Conservation (phyloP, 306 rosid species). For the Abrus pulchellus region DNA sequence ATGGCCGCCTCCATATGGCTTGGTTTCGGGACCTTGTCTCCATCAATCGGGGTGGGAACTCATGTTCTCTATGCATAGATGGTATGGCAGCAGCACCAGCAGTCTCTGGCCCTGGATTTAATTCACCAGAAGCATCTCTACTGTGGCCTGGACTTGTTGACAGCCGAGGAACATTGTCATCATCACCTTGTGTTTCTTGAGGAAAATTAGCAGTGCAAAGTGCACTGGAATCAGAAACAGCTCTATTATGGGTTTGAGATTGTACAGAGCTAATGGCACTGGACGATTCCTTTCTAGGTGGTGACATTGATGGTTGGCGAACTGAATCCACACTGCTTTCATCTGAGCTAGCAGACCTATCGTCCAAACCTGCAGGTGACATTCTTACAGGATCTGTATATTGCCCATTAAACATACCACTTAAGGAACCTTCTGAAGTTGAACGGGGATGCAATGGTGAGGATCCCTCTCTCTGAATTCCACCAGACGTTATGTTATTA, state of each 20-base stretch:
- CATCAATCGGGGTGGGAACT: slow-evolving; percentile 57
- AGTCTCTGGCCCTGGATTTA: slow-evolving; percentile 65
- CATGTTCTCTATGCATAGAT: slow-evolving; percentile 67
- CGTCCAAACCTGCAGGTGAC: slow-evolving; percentile 64
- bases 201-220: slow-evolving; percentile 57
- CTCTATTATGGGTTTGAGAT: slow-evolving; percentile 68
- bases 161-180: slow-evolving; percentile 56
- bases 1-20: slow-evolving; percentile 73
- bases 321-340: slow-evolving; percentile 65
- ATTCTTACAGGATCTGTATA: slow-evolving; percentile 61
- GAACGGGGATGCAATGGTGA: slow-evolving; percentile 87
- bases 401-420: slow-evolving; percentile 66
- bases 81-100: slow-evolving; percentile 50
- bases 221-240: slow-evolving; percentile 71
- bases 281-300: slow-evolving; percentile 67
- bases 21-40: slow-evolving; percentile 74
- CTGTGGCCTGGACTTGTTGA: slow-evolving; percentile 69
- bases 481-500: slow-evolving; percentile 59
- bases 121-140: slow-evolving; percentile 76
- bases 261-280: slow-evolving; percentile 58
- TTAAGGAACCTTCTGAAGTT: slow-evolving; percentile 76
- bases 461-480: slow-evolving; percentile 60
- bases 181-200: slow-evolving; percentile 69
- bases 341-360: slow-evolving; percentile 71
- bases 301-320: slow-evolving; percentile 66